These are phyloP conservation scores for Scedosporium dehoogii DNA, from an alignment of 2,329 filamentous ascomycete genomes.

Conservation along the genomic window DNA sequence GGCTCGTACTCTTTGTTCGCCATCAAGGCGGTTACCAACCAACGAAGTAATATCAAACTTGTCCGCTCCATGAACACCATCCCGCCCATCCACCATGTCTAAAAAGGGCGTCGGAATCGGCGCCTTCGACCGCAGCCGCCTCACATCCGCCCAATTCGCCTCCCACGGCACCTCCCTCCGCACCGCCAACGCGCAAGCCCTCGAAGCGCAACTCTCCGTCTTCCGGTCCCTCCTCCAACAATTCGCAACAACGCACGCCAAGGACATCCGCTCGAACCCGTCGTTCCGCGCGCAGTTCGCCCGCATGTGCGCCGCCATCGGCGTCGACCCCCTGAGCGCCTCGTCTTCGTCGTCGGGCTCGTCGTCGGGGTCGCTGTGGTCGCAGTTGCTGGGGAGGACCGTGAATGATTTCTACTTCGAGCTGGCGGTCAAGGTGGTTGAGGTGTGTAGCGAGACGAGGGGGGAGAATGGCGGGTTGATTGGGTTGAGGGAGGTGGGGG, in stretches of 20 bases:
- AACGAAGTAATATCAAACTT: not conserved
- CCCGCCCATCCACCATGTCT: slow-evolving; percentile 36
- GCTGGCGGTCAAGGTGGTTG: slow-evolving; percentile 88
- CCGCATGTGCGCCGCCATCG: slow-evolving; percentile 95
- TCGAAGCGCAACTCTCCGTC: slow-evolving; percentile 87
- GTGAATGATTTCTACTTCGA: slow-evolving; percentile 99
- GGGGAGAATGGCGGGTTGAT: slow-evolving; percentile 90
- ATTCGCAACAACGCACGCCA: slow-evolving; percentile 88
- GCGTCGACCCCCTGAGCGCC: slow-evolving; percentile 78
- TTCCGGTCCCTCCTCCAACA: slow-evolving; percentile 93
- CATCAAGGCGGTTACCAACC: not conserved
- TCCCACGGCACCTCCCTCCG: slow-evolving; percentile 83
- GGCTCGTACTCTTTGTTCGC: no score
- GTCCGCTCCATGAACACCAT: not conserved
- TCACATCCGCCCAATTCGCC: slow-evolving; percentile 83
- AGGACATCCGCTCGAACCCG: slow-evolving; percentile 92
- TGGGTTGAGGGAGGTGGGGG: slow-evolving; percentile 68
- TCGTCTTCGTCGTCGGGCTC: slow-evolving; percentile 25
- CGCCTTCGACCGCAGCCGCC: slow-evolving; percentile 75
- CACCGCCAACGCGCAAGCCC: slow-evolving; percentile 69
- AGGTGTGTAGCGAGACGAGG: slow-evolving; percentile 78
- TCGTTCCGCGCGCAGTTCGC: slow-evolving; percentile 94
- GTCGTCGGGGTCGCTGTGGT: slow-evolving; percentile 67
- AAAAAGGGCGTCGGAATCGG: slow-evolving; percentile 83
- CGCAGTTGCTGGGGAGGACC: slow-evolving; percentile 78